Percentiles rank a stretch among this genome's conserved stretches.
Evolutionary conservation across 2,329 filamentous ascomycete genomes (phyloP).

Genomic region (Aspergillus carbonarius): DNA sequence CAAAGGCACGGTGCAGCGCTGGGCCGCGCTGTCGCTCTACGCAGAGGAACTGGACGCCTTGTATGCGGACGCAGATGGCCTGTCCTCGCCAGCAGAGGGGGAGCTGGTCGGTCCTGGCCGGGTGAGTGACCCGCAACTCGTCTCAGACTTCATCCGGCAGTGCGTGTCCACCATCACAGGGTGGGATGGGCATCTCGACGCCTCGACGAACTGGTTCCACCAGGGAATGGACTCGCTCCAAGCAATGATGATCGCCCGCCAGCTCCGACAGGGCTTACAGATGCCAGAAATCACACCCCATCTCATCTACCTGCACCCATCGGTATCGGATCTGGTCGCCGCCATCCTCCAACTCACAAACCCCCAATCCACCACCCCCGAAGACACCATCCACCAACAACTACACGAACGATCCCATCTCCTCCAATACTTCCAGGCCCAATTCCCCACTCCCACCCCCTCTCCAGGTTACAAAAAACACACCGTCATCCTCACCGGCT

Average conservation of each 20-base stretch:
- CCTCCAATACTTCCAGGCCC: not conserved
- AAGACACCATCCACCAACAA: constrained; percentile 2
- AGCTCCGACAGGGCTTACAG: constrained; percentile 11
- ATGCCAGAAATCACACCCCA: constrained; percentile 16
- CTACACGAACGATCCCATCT: not conserved
- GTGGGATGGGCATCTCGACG: constrained; percentile 10
- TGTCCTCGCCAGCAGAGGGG: not conserved
- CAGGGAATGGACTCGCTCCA: constrained; percentile 24
- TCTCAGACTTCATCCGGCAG: constrained; percentile 10
- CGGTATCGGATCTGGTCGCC: constrained; percentile 10
- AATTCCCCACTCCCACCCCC: not conserved
- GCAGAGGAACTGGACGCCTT: not conserved
- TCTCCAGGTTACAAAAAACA: not conserved
- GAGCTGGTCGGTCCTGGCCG: constrained; percentile 7
- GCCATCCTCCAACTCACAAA: constrained; percentile 11
- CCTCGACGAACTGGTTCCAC: constrained; percentile 17
- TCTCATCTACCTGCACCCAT: constrained; percentile 25
- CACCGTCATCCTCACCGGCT: constrained; percentile 34
- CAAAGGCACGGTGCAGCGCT: constrained; percentile 5
- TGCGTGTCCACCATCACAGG: constrained; percentile 10
- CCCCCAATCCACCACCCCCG: constrained; percentile 7
- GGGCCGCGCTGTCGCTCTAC: not conserved
- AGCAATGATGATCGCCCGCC: constrained; percentile 14
- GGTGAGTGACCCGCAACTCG: constrained; percentile 5
- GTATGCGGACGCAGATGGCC: not conserved